Evolutionary conservation across 331 rosid genomes (phyloP).

Genomic region (Rosa hybrid): DNA sequence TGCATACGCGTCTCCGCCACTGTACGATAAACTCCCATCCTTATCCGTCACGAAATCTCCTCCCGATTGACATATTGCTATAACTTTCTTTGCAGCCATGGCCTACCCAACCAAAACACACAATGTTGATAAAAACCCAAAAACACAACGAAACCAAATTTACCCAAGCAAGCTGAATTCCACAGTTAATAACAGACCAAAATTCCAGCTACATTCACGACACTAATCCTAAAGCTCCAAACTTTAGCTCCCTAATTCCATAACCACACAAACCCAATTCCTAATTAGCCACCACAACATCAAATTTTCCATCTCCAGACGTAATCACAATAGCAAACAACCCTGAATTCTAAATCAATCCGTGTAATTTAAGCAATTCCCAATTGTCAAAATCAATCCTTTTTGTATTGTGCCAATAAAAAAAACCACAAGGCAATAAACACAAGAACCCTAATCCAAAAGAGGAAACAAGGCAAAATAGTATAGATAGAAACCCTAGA

Average conservation of each 20-base stretch:
- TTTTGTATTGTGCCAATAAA: not conserved
- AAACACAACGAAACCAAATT: not conserved
- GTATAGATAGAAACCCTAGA: not conserved
- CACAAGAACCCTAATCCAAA: conserved; percentile 9
- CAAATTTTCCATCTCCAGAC: not conserved
- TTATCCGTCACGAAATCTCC: conserved; percentile 74
- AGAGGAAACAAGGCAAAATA: not conserved
- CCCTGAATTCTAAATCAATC: not conserved
- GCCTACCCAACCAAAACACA: conserved; percentile 34
- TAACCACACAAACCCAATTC: conserved; percentile 6
- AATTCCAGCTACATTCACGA: conserved; percentile 10
- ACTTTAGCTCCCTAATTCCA: not conserved
- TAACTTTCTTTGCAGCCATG: conserved; percentile 71
- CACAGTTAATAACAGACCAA: not conserved
- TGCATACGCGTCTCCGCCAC: conserved; percentile 95
- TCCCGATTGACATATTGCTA: conserved; percentile 95
- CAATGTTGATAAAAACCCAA: not conserved
- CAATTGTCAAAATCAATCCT: not conserved
- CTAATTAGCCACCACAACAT: not conserved
- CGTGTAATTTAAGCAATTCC: not conserved
- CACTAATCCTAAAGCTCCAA: not conserved
- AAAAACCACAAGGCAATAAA: not conserved
- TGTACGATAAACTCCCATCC: conserved; percentile 79
- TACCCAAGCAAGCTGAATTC: not conserved
- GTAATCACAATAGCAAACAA: not conserved